Percentiles rank a stretch among this genome's conserved stretches.
Conservation (phyloP, 176 grass and related monocot species). For the Cymbopogon citratus region DNA sequence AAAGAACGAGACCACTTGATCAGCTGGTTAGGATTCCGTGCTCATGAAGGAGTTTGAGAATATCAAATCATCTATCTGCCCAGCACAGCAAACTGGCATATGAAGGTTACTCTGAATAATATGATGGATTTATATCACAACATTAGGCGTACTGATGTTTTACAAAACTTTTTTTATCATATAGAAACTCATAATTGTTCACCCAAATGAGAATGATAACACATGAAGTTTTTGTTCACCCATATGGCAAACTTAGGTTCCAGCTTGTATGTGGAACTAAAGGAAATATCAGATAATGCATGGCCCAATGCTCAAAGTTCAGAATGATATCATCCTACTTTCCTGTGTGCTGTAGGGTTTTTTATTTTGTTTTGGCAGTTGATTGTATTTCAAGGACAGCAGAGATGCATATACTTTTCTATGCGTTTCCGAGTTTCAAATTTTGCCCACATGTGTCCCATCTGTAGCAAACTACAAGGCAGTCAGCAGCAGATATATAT, state of each 20-base stretch:
- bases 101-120: not conserved
- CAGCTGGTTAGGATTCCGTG: not conserved
- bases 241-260: not conserved
- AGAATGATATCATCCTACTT: not conserved
- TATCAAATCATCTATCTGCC: no score
- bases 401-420: not conserved
- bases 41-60: not conserved
- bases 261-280: not conserved
- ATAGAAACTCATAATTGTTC: not conserved
- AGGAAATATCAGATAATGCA: no score
- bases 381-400: not conserved
- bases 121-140: not conserved
- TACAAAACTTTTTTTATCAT: not conserved
- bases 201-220: not conserved
- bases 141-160: not conserved
- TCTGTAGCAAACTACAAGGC: slow-evolving; percentile 18
- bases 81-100: not conserved
- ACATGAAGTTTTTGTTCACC: no score
- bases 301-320: not conserved
- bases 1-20: not conserved
- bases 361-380: not conserved
- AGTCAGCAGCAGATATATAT: not conserved
- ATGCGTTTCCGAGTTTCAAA: not conserved
- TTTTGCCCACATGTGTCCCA: not conserved
- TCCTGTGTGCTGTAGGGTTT: not conserved